A percentile compares a stretch with the other conserved stretches of the same genome.
Conservation (phyloP, 108 stramenopile species). For the Cyclotella sp. region DNA sequence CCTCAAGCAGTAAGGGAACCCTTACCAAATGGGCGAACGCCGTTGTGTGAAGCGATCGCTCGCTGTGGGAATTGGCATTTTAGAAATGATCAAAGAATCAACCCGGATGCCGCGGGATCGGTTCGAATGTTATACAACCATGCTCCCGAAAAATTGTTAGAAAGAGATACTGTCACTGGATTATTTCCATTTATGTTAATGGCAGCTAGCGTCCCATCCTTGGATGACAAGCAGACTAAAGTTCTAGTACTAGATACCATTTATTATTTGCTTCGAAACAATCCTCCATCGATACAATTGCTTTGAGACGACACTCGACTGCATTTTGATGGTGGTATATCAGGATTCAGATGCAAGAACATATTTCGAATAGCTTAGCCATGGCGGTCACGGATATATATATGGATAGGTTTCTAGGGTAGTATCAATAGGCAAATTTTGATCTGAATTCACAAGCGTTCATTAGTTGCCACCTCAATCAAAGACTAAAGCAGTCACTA, state of each 20-base stretch:
- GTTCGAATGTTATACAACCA: constrained; percentile 24
- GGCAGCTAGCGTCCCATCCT: constrained; percentile 32
- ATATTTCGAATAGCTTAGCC: no score
- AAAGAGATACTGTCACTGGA: constrained; percentile 52
- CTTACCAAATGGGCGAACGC: constrained; percentile 31
- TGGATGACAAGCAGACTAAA: background rate
- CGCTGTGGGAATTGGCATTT: constrained; percentile 27
- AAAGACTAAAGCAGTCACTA: no score
- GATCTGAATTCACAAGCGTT: no score
- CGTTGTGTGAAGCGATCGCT: constrained; percentile 29
- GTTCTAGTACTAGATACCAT: constrained; percentile 28
- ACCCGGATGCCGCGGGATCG: background rate
- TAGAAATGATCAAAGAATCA: background rate
- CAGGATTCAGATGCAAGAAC: no score
- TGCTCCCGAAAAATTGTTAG: constrained; percentile 18
- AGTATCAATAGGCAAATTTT: no score
- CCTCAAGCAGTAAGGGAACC: constrained; percentile 19
- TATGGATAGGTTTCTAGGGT: no score
- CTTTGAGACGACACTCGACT: no score
- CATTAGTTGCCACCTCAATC: no score
- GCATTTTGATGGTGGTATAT: no score
- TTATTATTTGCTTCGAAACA: constrained; percentile 32
- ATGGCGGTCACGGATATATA: no score
- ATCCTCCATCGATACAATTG: constrained; percentile 35
- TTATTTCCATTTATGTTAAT: constrained; percentile 78